These are phyloP conservation scores for Ogataea pilisensis DNA, from an alignment of 805 yeast genomes.

Conservation along the genomic window DNA sequence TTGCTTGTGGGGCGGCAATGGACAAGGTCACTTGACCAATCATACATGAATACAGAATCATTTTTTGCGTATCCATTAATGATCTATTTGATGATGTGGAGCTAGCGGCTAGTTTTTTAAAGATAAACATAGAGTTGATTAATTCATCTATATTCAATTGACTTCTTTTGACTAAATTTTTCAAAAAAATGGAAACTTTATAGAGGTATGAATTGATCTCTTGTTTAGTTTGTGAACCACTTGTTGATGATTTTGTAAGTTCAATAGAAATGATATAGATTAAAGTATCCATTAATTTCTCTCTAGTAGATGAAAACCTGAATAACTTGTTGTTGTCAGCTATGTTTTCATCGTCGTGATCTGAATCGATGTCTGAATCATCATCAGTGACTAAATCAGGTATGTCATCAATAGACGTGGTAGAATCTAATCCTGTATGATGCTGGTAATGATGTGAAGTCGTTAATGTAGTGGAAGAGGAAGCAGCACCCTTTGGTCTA, in stretches of 20 bases:
- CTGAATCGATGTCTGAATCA: slow-evolving; percentile 1
- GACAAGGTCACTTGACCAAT: slow-evolving; percentile 8
- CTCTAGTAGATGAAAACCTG: background rate
- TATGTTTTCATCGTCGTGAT: background rate
- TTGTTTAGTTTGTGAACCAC: background rate
- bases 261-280: slow-evolving; percentile 1
- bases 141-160: slow-evolving; percentile 4
- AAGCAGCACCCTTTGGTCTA: too few species aligned
- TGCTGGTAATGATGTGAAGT: too few species aligned
- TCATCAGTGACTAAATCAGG: slow-evolving; percentile 12
- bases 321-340: background rate
- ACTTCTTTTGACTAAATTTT: slow-evolving; percentile 1
- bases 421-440: background rate
- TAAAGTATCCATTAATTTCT: slow-evolving; percentile 1
- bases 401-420: background rate
- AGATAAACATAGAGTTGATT: slow-evolving; percentile 7
- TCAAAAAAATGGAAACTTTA: slow-evolving; percentile 5
- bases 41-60: slow-evolving; percentile 12
- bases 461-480: too few species aligned
- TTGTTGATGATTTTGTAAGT: slow-evolving; percentile 1
- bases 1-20: too few species aligned
- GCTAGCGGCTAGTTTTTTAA: slow-evolving; percentile 9
- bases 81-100: too few species aligned
- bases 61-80: slow-evolving; percentile 5
- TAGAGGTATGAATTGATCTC: too few species aligned